Conservation (phyloP, 768 basidiomycete genomes). For the Xerocomellus chrysenteron region DNA sequence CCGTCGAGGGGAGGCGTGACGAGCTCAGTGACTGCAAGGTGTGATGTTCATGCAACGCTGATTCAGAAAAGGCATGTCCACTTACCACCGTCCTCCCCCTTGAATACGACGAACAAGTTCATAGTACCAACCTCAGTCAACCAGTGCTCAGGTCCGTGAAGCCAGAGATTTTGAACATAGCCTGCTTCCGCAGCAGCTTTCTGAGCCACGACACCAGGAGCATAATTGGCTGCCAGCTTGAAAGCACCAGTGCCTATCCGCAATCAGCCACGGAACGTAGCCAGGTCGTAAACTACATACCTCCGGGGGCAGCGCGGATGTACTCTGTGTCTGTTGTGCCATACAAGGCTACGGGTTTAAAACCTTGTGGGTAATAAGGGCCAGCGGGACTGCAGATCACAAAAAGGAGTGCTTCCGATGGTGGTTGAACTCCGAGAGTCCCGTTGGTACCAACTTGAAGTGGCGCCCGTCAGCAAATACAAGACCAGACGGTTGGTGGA, state of each 20-base stretch:
- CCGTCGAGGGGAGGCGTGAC: conserved; percentile 67
- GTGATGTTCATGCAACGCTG: not conserved
- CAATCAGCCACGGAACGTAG: conserved; percentile 7
- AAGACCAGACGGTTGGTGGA: not conserved
- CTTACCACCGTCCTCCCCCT: conserved; percentile 63
- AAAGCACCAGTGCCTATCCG: conserved; percentile 73
- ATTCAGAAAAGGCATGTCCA: not conserved
- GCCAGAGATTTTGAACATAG: conserved; percentile 89
- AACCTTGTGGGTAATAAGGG: conserved; percentile 82
- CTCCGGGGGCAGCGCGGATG: conserved; percentile 84
- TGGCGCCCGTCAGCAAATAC: conserved; percentile 3
- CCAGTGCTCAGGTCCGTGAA: conserved; percentile 63
- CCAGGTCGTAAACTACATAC: conserved; percentile 31
- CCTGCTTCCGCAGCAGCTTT: conserved; percentile 71
- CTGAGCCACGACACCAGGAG: conserved; percentile 84
- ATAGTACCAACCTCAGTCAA: conserved; percentile 81
- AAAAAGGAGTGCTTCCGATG: conserved; percentile 67
- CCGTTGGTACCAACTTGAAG: conserved; percentile 64
- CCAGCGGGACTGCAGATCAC: conserved; percentile 66
- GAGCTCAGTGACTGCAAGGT: conserved; percentile 47
- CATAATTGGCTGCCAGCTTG: conserved; percentile 89
- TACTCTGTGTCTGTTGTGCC: conserved; percentile 67
- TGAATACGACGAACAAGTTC: conserved; percentile 87
- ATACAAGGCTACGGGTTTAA: conserved; percentile 88
- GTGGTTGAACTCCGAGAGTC: conserved; percentile 50